These are phyloP conservation scores for Eimeria brunetti DNA, from an alignment of 169 alveolate genomes.

Conservation along the genomic window DNA sequence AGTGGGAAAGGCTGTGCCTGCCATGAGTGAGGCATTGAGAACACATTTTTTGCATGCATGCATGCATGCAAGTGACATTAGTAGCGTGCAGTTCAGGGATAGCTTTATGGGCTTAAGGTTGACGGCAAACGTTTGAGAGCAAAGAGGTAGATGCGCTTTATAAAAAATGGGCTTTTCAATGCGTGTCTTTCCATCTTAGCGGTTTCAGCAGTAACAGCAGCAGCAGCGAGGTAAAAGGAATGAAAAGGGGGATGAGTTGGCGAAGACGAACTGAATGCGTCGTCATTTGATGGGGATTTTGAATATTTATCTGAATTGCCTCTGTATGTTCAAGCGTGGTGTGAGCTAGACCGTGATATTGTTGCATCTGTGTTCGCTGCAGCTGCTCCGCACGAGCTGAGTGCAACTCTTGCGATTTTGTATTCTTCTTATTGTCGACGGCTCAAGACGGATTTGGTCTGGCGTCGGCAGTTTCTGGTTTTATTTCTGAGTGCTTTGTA, in stretches of 20 bases:
- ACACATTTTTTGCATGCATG: background rate
- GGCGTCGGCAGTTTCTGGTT: slow-evolving; percentile 75
- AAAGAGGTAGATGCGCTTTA: background rate
- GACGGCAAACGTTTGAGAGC: too few relatives aligned
- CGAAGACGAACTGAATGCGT: too few relatives aligned
- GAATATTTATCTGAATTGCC: background rate
- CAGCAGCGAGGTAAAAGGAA: too few relatives aligned
- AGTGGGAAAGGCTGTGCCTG: slow-evolving; percentile 50
- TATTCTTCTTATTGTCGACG: slow-evolving; percentile 69
- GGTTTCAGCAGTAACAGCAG: too few relatives aligned
- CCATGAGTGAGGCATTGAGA: background rate
- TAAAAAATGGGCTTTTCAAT: too few relatives aligned
- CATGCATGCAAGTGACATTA: background rate
- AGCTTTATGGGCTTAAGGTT: too few relatives aligned
- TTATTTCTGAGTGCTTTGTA: slow-evolving; percentile 65
- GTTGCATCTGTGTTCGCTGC: background rate
- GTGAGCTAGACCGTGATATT: background rate
- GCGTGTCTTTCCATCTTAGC: too few relatives aligned
- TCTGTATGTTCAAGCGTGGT: background rate
- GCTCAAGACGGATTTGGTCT: slow-evolving; percentile 31
- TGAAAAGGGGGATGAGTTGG: too few relatives aligned
- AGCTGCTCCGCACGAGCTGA: slow-evolving; percentile 46
- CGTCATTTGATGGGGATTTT: too few relatives aligned
- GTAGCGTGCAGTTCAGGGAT: background rate
- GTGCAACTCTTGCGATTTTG: slow-evolving; percentile 33